Percentiles rank a stretch among this genome's conserved stretches.
phyloP scores from a whole-genome alignment of 768 basidiomycete genomes.

The Termitomyces sp. region DNA sequence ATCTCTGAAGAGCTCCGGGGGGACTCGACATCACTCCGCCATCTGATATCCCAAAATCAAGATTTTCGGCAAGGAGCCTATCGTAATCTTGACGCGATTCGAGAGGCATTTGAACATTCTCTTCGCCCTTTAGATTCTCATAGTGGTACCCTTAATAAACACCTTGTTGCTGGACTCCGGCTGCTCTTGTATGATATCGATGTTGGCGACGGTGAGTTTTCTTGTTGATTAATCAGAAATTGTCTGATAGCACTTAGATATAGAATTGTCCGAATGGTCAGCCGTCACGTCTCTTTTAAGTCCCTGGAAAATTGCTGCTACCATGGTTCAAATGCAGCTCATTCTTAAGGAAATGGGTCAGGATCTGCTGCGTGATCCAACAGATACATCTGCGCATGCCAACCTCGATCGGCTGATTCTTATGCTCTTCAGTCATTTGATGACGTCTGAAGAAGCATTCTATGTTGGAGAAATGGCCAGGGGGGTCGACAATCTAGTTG shows the following conservation, averaged over 20 bases:
- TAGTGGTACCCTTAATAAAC: conserved; percentile 50
- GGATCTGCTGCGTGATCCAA: conserved; percentile 54
- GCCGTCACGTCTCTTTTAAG: conserved; percentile 63
- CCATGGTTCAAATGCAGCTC: conserved; percentile 74
- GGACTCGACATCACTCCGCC: conserved; percentile 47
- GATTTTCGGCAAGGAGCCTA: conserved; percentile 77
- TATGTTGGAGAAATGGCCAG: conserved; percentile 80
- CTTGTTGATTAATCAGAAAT: background rate
- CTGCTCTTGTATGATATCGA: conserved; percentile 58
- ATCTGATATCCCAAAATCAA: conserved; percentile 51
- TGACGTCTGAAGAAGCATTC: conserved; percentile 75
- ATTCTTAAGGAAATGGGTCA: conserved; percentile 70
- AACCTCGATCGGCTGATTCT: conserved; percentile 63
- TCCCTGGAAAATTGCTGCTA: conserved; percentile 81
- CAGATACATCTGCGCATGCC: conserved; percentile 48
- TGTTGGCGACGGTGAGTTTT: conserved; percentile 40
- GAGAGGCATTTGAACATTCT: conserved; percentile 62
- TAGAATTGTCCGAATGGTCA: conserved; percentile 54
- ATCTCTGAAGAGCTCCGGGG: conserved; percentile 46
- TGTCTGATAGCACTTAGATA: conserved; percentile 23
- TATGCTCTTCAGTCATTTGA: conserved; percentile 65
- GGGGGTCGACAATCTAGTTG: conserved; percentile 61
- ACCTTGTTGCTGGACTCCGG: conserved; percentile 60
- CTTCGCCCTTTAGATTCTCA: conserved; percentile 42
- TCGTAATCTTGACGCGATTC: conserved; percentile 66